A percentile compares a stretch with the other conserved stretches of the same genome.
Evolutionary conservation across 495 filamentous ascomycete species (phyloP).

Genomic region (Penicillium simplicissimum): DNA sequence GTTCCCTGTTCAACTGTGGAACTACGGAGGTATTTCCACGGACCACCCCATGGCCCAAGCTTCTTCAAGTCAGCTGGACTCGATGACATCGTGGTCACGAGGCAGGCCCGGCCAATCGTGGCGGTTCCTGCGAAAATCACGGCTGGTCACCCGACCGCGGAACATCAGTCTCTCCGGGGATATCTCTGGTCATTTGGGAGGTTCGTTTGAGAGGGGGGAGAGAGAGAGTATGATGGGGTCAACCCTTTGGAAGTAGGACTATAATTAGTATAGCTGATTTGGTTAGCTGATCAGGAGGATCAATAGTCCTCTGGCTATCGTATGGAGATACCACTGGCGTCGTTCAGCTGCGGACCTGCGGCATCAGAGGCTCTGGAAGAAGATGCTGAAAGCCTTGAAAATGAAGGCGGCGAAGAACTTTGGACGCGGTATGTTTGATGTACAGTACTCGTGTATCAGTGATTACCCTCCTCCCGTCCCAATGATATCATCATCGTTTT

Average conservation of each 20-base stretch:
- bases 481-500: background rate
- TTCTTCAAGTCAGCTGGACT: conserved; percentile 32
- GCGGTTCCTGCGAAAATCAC: conserved; percentile 25
- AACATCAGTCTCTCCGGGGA: conserved; percentile 15
- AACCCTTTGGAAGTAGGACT: background rate
- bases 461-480: background rate
- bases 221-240: background rate
- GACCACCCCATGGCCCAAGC: conserved; percentile 23
- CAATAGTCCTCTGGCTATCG: background rate
- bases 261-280: background rate
- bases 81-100: conserved; percentile 30
- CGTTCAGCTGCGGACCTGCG: background rate
- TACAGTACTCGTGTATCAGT: background rate
- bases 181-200: background rate
- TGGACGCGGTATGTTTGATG: background rate
- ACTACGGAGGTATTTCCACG: background rate
- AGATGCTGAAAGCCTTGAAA: background rate
- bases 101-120: conserved; percentile 16
- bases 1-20: background rate
- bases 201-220: background rate
- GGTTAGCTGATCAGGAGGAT: background rate
- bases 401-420: background rate
- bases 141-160: conserved; percentile 27
- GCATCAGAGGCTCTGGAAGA: background rate
- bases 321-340: background rate